Conservation (phyloP, 345 rosid species). For the Lepidium sativum region DNA sequence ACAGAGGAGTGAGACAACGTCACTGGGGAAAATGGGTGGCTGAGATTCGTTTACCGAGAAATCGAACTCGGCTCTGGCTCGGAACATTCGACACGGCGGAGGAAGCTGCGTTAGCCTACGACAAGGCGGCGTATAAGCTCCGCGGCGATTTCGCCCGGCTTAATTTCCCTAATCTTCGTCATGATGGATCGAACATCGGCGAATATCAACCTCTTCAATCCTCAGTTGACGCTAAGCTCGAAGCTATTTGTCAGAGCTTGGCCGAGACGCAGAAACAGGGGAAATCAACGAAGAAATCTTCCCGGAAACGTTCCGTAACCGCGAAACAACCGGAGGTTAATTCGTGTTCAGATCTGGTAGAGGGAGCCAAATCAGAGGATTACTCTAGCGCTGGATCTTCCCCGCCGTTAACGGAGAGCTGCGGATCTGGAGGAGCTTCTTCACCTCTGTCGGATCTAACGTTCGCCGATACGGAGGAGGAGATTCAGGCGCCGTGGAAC, state of each 20-base stretch:
- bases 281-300: conserved; percentile 30
- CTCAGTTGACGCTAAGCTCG: conserved; percentile 84
- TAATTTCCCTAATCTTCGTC: conserved; percentile 76
- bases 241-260: conserved; percentile 65
- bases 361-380: conserved; percentile 31
- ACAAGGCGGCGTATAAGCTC: conserved; percentile 76
- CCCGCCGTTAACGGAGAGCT: conserved; percentile 40
- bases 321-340: conserved; percentile 16
- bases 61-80: conserved; percentile 92
- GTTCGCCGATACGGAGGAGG: conserved; percentile 30
- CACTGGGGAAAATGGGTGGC: conserved; percentile 99
- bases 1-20: conserved; percentile 89
- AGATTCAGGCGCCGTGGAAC: conserved; percentile 37
- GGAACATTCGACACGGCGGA: conserved; percentile 97
- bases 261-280: conserved; percentile 52
- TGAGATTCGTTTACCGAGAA: conserved; percentile 88
- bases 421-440: conserved; percentile 45
- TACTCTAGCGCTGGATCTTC: conserved; percentile 26
- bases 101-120: conserved; percentile 93
- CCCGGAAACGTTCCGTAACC: conserved; percentile 19
- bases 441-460: conserved; percentile 59
- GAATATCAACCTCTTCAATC: conserved; percentile 80
- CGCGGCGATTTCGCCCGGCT: conserved; percentile 86
- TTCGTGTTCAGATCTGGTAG: not conserved
- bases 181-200: conserved; percentile 44